Percentiles rank a stretch among this genome's conserved stretches.
Conservation (phyloP, 2,329 filamentous ascomycete genomes). For the Chaetothyriales sp. region DNA sequence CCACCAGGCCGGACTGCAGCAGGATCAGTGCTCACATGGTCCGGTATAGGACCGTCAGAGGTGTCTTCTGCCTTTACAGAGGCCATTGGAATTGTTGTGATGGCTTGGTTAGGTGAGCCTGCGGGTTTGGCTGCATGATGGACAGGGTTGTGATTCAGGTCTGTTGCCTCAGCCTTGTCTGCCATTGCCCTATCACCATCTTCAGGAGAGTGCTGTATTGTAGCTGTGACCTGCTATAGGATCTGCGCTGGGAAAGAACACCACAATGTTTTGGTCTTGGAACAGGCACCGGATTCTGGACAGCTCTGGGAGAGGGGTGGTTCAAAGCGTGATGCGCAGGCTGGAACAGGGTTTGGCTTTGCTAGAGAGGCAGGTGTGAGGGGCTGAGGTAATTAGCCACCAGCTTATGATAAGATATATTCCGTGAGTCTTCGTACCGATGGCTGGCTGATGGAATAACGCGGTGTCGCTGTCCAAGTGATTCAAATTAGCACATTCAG, state of each 20-base stretch:
- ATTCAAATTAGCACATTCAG: background rate
- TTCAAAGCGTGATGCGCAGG: background rate
- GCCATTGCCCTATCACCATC: constrained; percentile 10
- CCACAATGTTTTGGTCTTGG: background rate
- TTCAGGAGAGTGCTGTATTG: background rate
- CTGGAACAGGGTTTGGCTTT: background rate
- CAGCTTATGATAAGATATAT: background rate
- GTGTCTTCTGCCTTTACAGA: constrained; percentile 4
- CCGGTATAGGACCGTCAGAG: background rate
- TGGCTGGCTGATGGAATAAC: background rate
- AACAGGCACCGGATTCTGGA: too few species aligned
- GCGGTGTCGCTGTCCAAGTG: background rate
- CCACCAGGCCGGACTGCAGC: constrained; percentile 3
- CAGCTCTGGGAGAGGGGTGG: background rate
- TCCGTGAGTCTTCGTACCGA: background rate
- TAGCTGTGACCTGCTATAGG: background rate
- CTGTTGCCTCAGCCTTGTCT: constrained; percentile 5
- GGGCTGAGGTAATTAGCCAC: background rate
- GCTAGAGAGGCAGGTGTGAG: background rate
- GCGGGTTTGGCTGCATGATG: background rate
- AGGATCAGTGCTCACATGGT: background rate
- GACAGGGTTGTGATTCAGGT: constrained; percentile 5
- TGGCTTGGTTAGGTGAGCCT: constrained; percentile 2
- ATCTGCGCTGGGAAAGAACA: background rate
- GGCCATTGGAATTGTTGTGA: background rate